Base-by-base conservation (phyloP, 371 early-diverging fungal genomes). In the Phascolomyces articulosus region DNA sequence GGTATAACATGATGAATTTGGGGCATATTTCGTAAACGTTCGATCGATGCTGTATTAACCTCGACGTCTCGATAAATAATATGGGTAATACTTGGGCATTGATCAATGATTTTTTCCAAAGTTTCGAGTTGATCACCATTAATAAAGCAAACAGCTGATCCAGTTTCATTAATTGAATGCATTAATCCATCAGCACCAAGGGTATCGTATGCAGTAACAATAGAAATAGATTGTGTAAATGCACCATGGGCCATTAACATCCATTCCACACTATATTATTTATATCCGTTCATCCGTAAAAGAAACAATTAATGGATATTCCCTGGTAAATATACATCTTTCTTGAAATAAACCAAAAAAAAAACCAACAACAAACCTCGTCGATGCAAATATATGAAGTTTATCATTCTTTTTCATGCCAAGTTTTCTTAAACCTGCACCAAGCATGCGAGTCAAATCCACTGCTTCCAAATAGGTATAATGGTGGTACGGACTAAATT, bases 151-250 rank as follows among this genome's bases (percentile, higher is more conserved):
- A 88, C 79, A 15, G 82, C 78, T 48, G 91, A 89, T 67, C 89
- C 92, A 23, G 93, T 84, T 72, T 96, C 92, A 68, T 93, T 94
- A 73, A 96, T 90, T 6, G 93, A 91, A 68, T 91, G 93, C 40
- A 88, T 65, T 24, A 93, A 85, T 40, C 94, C 95, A 4, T 93
- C 94, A 65, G 89, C 90, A 26, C 97, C 97, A 44, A 97, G 85
- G 13, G 94, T 94, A 55, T 93, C 94, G 73, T 95, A 94, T 13
- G 93, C 93, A 28, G 95, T 95, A 34, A 93, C 90, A 72, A 94
- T 89, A 40, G 88, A 85, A 61, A 91, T 80, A 60, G 74, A 74
- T 74, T 93, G 94, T n/a, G 89, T 80, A 70, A 88, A 93, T 44
- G 82, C 73, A 34, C 85, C 87, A 67, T 90, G 88, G 23, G 92